Conservation (phyloP, 169 alveolate species). For the Perkinsus olseni region DNA sequence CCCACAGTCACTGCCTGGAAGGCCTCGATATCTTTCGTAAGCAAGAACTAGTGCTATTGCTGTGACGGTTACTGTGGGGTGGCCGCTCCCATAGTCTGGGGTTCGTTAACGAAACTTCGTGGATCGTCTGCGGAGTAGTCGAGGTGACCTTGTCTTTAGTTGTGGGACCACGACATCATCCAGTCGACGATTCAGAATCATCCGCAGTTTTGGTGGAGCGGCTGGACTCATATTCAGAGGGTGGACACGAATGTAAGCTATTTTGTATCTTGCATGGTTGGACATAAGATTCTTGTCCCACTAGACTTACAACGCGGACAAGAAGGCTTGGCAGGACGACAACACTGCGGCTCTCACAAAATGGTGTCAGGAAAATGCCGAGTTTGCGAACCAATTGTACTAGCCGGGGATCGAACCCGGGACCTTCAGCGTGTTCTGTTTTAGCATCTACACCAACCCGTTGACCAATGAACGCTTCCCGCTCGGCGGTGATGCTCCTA, state of each 20-base stretch:
- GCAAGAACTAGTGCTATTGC: no score
- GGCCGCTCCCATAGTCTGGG: no score
- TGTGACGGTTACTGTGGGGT: no score
- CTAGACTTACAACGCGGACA: conserved; percentile 22
- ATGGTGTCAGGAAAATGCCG: conserved; percentile 24
- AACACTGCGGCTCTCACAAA: conserved; percentile 21
- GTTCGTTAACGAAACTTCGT: no score
- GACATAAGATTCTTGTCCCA: neutral
- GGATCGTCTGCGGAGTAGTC: no score
- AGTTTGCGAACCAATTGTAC: neutral
- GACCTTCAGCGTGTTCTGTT: conserved; percentile 5
- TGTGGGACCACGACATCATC: conserved; percentile 30
- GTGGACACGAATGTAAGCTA: neutral
- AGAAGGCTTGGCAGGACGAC: conserved; percentile 20
- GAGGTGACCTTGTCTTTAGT: conserved; percentile 7
- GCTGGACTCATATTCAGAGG: conserved; percentile 30
- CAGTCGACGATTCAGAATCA: conserved; percentile 15
- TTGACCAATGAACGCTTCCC: neutral
- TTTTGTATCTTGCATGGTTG: neutral
- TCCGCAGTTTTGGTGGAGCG: conserved; percentile 38
- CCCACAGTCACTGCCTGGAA: neutral
- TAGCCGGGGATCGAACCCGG: neutral
- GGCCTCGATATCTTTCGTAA: neutral
- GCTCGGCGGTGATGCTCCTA: conserved; percentile 8
- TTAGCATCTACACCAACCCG: conserved; percentile 21